phyloP scores from a whole-genome alignment of 441 rosid genomes.

The Capsella rubella region DNA sequence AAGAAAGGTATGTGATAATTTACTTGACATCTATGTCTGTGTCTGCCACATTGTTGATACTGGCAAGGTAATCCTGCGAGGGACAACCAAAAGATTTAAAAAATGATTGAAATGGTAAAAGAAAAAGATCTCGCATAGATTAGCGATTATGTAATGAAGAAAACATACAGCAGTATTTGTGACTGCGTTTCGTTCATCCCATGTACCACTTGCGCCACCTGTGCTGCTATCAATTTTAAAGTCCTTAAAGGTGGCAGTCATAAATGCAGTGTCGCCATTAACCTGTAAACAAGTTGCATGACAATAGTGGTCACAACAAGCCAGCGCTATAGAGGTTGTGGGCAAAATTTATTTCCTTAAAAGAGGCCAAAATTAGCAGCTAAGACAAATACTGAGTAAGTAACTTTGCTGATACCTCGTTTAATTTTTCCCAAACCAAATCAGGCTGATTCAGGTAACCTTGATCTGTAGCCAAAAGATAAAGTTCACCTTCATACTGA shows the following conservation, averaged over 20 bases:
- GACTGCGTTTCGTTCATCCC: conserved; percentile 89
- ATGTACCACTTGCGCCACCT: conserved; percentile 60
- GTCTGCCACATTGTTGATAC: conserved; percentile 70
- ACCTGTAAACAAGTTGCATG: conserved; percentile 60
- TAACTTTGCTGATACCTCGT: conserved; percentile 66
- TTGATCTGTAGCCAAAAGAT: conserved; percentile 99
- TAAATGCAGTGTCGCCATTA: conserved; percentile 90
- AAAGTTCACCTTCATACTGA: conserved; percentile 96
- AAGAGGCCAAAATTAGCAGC: neutral
- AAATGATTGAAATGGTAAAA: conserved; percentile 26
- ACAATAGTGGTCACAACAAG: conserved; percentile 20
- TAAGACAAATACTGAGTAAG: neutral
- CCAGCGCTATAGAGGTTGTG: neutral
- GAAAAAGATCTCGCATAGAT: neutral
- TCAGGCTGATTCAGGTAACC: conserved; percentile 94
- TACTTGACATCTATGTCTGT: conserved; percentile 77
- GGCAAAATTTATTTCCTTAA: conserved; percentile 1
- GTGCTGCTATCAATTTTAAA: conserved; percentile 75
- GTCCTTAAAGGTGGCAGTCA: conserved; percentile 90
- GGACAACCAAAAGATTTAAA: conserved; percentile 31
- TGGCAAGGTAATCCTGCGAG: conserved; percentile 88
- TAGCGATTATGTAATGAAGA: conserved; percentile 26
- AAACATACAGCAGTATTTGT: conserved; percentile 47
- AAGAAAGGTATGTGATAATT: conserved; percentile 16
- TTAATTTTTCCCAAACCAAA: conserved; percentile 96